Evolutionary conservation across 345 rosid genomes (phyloP).

Genomic region (Moringa oleifera): DNA sequence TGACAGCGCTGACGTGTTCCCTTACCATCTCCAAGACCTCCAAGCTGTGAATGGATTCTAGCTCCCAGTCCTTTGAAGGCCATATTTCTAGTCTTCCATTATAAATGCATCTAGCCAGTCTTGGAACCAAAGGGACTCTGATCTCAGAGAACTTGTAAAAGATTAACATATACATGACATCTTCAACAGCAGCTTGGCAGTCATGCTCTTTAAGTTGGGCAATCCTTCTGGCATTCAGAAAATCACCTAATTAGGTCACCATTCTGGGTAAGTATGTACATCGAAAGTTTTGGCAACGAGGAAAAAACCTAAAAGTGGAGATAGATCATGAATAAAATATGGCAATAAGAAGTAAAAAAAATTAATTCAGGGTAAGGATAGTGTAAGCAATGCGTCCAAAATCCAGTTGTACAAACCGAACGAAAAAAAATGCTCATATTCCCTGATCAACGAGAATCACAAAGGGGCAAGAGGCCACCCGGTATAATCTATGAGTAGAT

Average conservation of each 20-base stretch:
- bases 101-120: slow-evolving; percentile 74
- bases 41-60: slow-evolving; percentile 68
- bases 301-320: too few relatives aligned
- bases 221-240: slow-evolving; percentile 57
- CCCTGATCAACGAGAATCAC: too few relatives aligned
- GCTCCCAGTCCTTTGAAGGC: slow-evolving; percentile 89
- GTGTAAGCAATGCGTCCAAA: neutral
- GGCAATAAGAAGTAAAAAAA: neutral
- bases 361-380: neutral
- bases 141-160: slow-evolving; percentile 79
- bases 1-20: slow-evolving; percentile 65
- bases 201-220: slow-evolving; percentile 62
- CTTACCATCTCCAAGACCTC: slow-evolving; percentile 71
- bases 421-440: too few relatives aligned
- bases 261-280: too few relatives aligned
- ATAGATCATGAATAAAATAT: too few relatives aligned
- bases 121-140: slow-evolving; percentile 80
- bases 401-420: neutral
- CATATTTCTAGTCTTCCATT: slow-evolving; percentile 83
- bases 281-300: too few relatives aligned
- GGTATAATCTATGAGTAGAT: neutral
- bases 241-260: slow-evolving; percentile 12
- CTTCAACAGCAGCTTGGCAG: slow-evolving; percentile 68
- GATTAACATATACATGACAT: slow-evolving; percentile 81
- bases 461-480: neutral